Evolutionary conservation across 768 basidiomycete species (phyloP).

Genomic region (Baorangia bicolor): DNA sequence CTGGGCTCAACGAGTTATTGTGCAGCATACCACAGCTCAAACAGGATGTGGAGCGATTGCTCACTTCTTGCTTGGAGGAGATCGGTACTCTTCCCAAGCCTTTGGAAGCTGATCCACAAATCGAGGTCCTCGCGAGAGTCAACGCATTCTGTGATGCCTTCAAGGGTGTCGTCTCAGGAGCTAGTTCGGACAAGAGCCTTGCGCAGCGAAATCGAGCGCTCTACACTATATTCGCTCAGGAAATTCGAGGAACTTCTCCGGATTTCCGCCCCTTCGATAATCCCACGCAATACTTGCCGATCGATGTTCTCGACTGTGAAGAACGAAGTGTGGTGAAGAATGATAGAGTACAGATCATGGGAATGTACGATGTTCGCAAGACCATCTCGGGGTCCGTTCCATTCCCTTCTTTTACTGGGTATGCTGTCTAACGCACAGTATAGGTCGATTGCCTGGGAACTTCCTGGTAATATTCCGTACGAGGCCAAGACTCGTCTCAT

Average conservation of each 20-base stretch:
- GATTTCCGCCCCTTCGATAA: constrained; percentile 39
- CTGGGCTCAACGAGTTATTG: neutral
- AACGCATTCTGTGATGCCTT: constrained; percentile 45
- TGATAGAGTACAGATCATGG: too few relatives aligned
- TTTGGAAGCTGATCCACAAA: constrained; percentile 39
- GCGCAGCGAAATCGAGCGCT: constrained; percentile 35
- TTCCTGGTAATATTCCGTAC: too few relatives aligned
- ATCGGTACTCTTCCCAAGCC: constrained; percentile 42
- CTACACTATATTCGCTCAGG: constrained; percentile 35
- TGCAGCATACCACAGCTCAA: constrained; percentile 49
- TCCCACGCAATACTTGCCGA: constrained; percentile 1
- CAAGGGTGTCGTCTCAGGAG: constrained; percentile 33
- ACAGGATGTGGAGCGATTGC: constrained; percentile 38
- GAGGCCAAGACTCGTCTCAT: too few relatives aligned
- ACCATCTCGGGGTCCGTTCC: too few relatives aligned
- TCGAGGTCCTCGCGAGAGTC: constrained; percentile 46
- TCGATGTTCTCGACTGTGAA: constrained; percentile 14
- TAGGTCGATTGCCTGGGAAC: too few relatives aligned
- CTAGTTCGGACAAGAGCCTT: constrained; percentile 34
- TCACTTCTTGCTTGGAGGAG: constrained; percentile 34
- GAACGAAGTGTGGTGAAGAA: too few relatives aligned
- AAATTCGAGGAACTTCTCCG: constrained; percentile 40
- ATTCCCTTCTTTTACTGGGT: too few relatives aligned
- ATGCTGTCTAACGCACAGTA: too few relatives aligned
- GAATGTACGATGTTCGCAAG: too few relatives aligned